Base-by-base conservation (phyloP, 129 eudicot species). In the Heracleum sosnowskyi region DNA sequence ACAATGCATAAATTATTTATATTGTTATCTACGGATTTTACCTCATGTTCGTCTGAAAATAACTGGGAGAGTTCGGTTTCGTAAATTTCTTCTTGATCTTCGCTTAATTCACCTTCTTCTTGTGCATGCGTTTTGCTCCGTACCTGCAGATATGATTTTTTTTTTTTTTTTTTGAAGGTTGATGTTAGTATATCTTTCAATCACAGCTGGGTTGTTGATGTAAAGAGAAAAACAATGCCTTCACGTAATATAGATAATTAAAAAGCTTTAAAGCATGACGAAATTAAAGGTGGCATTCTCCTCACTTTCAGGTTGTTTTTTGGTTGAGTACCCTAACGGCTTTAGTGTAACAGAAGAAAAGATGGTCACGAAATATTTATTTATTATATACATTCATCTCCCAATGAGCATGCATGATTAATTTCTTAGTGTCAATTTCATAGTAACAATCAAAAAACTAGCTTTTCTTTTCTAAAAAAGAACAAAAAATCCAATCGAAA, bases 41-140 rank as follows among this genome's bases (percentile, higher is more conserved):
- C 98, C 98, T 94, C 97, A 18, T 91, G 96, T 79, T 94, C 97
- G 77, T 88, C 92, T 0, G 96, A 91, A 81, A 88, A 89, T 40
- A 91, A 82, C 51, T 91, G 96, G 77, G 71, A 87, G 46, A 91
- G 96, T 77, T 94, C 98, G 31, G 88, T 89, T 81, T 88, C 90
- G 40, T 93, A 86, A 4, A 77, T 83, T 55, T 81, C 86, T 28
- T 73, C 75, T 74, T 85, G 86, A 4, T 60, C 85, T 69, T 75
- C 86, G 28, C 62, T 20, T 7, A 53, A 20, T 20, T 53, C 62
- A n/a, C 37, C 82, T 64, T 83, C 86, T 41, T 79, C 84, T 57
- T 31, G 40, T 33, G 29, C 46, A 26, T 60, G 31, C 53, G 78
- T 63, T 45, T 39, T 79, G 34, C 76, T 80, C 46, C 76, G 87